phyloP scores from a whole-genome alignment of 2,329 filamentous ascomycete genomes.

The Coniochaeta hoffmannii region DNA sequence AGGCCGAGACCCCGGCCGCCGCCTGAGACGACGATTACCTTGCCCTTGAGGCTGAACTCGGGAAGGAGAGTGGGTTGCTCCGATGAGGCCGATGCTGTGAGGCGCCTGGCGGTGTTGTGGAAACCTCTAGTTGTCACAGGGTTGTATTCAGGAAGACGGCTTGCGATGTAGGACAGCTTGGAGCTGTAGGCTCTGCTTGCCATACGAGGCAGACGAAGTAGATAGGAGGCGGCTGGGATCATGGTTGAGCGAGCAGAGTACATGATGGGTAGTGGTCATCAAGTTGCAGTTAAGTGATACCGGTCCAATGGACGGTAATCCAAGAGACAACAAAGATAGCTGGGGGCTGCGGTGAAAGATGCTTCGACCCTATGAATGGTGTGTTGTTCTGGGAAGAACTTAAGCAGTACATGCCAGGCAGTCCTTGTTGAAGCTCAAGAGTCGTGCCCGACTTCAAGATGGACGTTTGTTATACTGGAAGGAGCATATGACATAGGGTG shows the following conservation, averaged over 20 bases:
- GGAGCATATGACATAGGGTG: too few relatives aligned
- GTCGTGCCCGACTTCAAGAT: too few relatives aligned
- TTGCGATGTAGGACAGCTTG: neutral
- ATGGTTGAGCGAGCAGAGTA: neutral
- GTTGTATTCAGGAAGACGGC: neutral
- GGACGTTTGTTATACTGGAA: too few relatives aligned
- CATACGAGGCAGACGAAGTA: neutral
- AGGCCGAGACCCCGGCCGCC: conserved; percentile 71
- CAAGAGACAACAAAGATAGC: neutral
- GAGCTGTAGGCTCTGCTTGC: neutral
- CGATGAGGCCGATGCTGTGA: neutral
- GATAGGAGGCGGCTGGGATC: neutral
- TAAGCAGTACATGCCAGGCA: too few relatives aligned
- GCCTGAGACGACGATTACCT: conserved; percentile 70
- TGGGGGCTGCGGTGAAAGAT: neutral
- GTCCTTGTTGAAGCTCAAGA: too few relatives aligned
- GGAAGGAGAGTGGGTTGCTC: conserved; percentile 35
- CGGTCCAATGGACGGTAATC: neutral
- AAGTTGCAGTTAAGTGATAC: neutral
- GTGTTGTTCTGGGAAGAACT: too few relatives aligned
- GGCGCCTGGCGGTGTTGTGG: conserved; percentile 7
- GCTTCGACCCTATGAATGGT: too few relatives aligned
- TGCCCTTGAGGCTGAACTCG: conserved; percentile 69
- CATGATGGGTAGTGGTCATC: neutral
- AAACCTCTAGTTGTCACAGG: neutral